Conservation (phyloP, 768 basidiomycete genomes). For the Exsudoporus frostii region DNA sequence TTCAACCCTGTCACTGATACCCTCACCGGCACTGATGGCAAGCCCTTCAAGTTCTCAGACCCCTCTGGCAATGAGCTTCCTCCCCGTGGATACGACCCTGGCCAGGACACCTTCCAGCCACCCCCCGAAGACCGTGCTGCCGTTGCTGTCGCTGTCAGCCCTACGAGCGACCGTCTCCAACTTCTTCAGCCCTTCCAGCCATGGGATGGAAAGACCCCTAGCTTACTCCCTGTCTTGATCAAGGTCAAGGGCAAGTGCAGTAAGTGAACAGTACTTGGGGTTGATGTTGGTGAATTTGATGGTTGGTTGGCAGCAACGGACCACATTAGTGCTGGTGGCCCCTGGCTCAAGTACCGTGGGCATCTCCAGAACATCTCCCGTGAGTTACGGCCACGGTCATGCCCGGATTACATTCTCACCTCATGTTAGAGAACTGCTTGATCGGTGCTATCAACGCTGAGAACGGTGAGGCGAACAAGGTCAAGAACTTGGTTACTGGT, state of each 20-base stretch:
- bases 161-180: slow-evolving; percentile 87
- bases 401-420: slow-evolving; percentile 4
- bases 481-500: slow-evolving; percentile 88
- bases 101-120: slow-evolving; percentile 94
- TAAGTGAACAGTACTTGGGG: slow-evolving; percentile 37
- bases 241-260: slow-evolving; percentile 99
- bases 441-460: slow-evolving; percentile 97
- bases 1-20: slow-evolving; percentile 97
- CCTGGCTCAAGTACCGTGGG: slow-evolving; percentile 99
- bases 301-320: slow-evolving; percentile 59
- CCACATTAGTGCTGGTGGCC: slow-evolving; percentile 96
- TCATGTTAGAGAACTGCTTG: slow-evolving; percentile 79
- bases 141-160: slow-evolving; percentile 84
- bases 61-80: slow-evolving; percentile 92
- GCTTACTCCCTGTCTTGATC: slow-evolving; percentile 89
- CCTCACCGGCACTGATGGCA: slow-evolving; percentile 87
- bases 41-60: slow-evolving; percentile 94
- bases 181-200: slow-evolving; percentile 83
- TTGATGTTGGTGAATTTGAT: not conserved
- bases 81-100: slow-evolving; percentile 93
- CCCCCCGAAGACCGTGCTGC: slow-evolving; percentile 82
- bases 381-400: slow-evolving; percentile 34
- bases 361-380: slow-evolving; percentile 98
- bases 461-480: slow-evolving; percentile 94
- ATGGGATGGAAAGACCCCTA: slow-evolving; percentile 92